Conservation (phyloP, 805 yeast species). For the Kodamaea hsintzibuensis region DNA sequence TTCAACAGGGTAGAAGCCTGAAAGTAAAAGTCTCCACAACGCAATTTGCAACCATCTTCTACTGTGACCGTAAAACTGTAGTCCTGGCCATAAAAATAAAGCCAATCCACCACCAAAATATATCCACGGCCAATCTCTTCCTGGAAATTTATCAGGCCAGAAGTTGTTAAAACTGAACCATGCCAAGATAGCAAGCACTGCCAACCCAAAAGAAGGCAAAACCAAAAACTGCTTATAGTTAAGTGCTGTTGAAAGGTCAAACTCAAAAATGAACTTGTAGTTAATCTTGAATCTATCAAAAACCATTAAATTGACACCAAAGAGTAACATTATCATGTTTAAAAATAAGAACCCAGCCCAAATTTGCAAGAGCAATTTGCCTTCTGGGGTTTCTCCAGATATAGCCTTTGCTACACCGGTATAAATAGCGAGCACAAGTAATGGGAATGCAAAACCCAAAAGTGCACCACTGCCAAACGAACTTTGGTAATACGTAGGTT, state of each 20-base stretch:
- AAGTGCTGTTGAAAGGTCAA: slow-evolving; percentile 65
- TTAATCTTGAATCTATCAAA: slow-evolving; percentile 80
- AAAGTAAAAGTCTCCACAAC: slow-evolving; percentile 66
- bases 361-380: slow-evolving; percentile 67
- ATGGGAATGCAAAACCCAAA: slow-evolving; percentile 70
- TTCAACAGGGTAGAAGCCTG: slow-evolving; percentile 93
- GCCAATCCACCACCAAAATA: slow-evolving; percentile 56
- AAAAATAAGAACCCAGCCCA: slow-evolving; percentile 90
- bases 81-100: slow-evolving; percentile 61
- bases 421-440: slow-evolving; percentile 60
- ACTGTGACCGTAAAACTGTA: slow-evolving; percentile 56
- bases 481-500: slow-evolving; percentile 36
- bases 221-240: slow-evolving; percentile 67
- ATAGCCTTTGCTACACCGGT: slow-evolving; percentile 47
- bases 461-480: slow-evolving; percentile 66
- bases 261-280: slow-evolving; percentile 90
- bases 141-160: slow-evolving; percentile 61
- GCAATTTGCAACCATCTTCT: slow-evolving; percentile 78
- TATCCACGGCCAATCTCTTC: slow-evolving; percentile 78
- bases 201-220: slow-evolving; percentile 60
- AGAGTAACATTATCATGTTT: slow-evolving; percentile 58
- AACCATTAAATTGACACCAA: slow-evolving; percentile 66
- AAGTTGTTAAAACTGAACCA: slow-evolving; percentile 78
- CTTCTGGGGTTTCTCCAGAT: slow-evolving; percentile 50
- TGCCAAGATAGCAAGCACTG: slow-evolving; percentile 57